phyloP scores from a whole-genome alignment of 225 moss, liverwort and hornwort genomes.

The Anthoceros angustus region DNA sequence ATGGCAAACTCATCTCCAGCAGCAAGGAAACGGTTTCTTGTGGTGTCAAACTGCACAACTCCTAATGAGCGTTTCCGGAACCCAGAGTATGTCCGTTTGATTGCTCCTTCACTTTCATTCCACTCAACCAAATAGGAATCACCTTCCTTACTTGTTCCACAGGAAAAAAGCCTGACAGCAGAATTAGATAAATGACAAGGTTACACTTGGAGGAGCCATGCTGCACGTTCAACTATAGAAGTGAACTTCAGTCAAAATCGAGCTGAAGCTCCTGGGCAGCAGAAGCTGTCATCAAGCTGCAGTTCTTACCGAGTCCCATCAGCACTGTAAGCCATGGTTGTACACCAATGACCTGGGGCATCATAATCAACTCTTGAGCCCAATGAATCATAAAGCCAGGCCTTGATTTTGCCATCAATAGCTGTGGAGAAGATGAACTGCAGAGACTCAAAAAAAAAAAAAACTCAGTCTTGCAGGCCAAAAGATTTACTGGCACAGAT shows the following conservation, averaged over 20 bases:
- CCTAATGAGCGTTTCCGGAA: constrained; percentile 95
- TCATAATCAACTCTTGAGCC: constrained; percentile 98
- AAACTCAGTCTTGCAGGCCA: neutral
- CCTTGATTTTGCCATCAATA: constrained; percentile 97
- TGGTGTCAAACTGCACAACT: constrained; percentile 96
- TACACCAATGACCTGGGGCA: constrained; percentile 99
- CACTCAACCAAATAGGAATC: constrained; percentile 93
- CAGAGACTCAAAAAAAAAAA: constrained; percentile 5
- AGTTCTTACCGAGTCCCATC: constrained; percentile 68
- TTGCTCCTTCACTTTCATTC: constrained; percentile 99
- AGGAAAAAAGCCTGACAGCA: constrained; percentile 67
- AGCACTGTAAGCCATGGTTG: constrained; percentile 98
- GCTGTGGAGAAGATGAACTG: constrained; percentile 99
- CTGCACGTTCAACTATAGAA: neutral
- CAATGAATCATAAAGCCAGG: constrained; percentile 86
- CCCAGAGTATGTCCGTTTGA: constrained; percentile 89
- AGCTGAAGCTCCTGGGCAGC: neutral
- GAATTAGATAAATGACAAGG: neutral
- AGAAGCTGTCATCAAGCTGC: neutral
- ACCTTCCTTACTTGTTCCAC: constrained; percentile 96
- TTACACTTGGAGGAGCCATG: no score
- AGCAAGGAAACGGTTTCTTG: constrained; percentile 83
- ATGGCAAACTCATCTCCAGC: constrained; percentile 96
- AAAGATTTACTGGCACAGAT: neutral
- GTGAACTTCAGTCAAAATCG: neutral